Evolutionary conservation across 2,329 filamentous ascomycete species (phyloP), one percentile per base, ranked within the genome.

Genomic region (Fusarium globosum): DNA sequence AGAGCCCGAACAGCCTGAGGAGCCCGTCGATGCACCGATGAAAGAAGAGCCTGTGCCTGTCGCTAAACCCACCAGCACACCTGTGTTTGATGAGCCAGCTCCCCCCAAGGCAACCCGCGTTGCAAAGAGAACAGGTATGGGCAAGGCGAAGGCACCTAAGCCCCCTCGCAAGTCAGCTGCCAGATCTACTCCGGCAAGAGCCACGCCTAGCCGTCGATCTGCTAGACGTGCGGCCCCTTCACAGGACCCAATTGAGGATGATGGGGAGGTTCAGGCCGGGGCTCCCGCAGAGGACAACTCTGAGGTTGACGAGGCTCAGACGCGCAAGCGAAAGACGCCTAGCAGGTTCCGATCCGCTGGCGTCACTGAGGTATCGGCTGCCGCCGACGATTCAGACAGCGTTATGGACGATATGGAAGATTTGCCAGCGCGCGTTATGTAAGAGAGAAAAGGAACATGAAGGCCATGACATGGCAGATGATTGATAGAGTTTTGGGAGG

Each of bases 391-490:
- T 20, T 81, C 78, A 9, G 80, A 81, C 28, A 83, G 81, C 42
- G 78, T 79, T 20, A 84, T 85, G 82, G 83, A 85, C 39, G 83
- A 85, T 48, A 84, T 85, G 84, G 83, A 85, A 60, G 84, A 85
- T 64, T 73, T 85, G 45, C 83, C 83, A 11, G 80, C 81, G n/a
- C 77, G 77, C 18, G 49, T 79, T n/a, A 21, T 49, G 41, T 76
- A 61, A 66, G 23, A 51, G 26, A 42, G 41, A 52, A 36, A 30
- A 30, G 20, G 38, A 26, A 46, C 21, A 39, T n/a, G 23, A 42
- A 21, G 23, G 48, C 21, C 38, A 42, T 21, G n/a, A 30, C 21
- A 26, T 28, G 39, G 39, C 35, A 45, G n/a, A 46, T 51, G 41
- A 43, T 35, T 39, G 45, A 45, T 61, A 72, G 55, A 61, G 51